Evolutionary conservation across 768 basidiomycete genomes (phyloP), one percentile per base, ranked within the genome.

Genomic region (Galerina marginata): DNA sequence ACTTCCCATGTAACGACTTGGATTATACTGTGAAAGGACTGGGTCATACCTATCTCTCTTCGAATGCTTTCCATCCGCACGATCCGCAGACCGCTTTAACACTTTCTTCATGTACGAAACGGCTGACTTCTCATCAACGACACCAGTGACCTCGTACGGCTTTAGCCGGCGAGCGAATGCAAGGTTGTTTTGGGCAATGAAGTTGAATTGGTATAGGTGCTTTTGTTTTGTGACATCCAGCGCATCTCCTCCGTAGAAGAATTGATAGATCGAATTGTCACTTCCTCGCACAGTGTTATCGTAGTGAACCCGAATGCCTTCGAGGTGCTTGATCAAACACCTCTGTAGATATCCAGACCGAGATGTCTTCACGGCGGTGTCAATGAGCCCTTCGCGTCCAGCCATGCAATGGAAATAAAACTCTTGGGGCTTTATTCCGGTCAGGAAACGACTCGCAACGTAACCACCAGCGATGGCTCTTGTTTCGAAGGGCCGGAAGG

Each of bases 381-480:
- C 97, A 69, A 99, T 99, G 40, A 99, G 84, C 70, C 97, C 97
- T 79, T 99, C 97, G 67, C 97, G 87, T 54, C 97, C 97, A 59
- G 97, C 97, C 97, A 99, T 99, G 72, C 97, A 99, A 77, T 99
- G 97, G 83, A 99, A 99, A 79, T 97, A 99, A 77, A 98, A 99
- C 74, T 99, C 97, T 72, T 99, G 97, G 0, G 97, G 97, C 67
- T 91, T 93, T 73, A 99, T 88, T 56, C 97, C 97, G 6, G 97
- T 99, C 80, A 99, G 85, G 84, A 99, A 99, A 38, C 97, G 94
- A 73, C 96, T 97, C 12, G 93, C 95, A 47, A 99, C 93, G 73
- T 96, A 99, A 7, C 97, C 97, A 69, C 97, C 97, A 11, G 97
- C 96, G 62, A 98, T 94, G 4, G 97, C 95, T 61, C 89, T 91